A percentile compares a stretch with the other conserved stretches of the same genome.
Evolutionary conservation across 805 yeast species (phyloP).

Genomic region (Kazachstania psychrophila): DNA sequence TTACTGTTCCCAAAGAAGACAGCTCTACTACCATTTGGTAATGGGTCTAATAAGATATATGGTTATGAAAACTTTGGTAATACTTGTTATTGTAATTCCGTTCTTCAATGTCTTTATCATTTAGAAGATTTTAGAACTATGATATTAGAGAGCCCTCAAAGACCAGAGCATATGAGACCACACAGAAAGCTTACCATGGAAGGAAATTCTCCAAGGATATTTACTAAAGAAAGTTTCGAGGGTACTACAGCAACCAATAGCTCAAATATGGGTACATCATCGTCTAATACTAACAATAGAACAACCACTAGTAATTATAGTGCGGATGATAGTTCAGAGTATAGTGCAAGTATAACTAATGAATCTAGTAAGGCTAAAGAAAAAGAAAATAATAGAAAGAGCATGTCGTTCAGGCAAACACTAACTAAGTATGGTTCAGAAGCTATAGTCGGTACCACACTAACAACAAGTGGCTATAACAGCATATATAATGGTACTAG

Average conservation of each 20-base stretch:
- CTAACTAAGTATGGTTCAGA: conserved; percentile 3
- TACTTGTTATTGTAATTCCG: conserved; percentile 91
- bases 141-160: conserved; percentile 41
- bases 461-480: conserved; percentile 2
- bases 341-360: neutral
- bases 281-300: conserved; percentile 2
- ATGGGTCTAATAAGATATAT: conserved; percentile 59
- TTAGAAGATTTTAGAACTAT: conserved; percentile 57
- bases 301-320: conserved; percentile 9
- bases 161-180: conserved; percentile 25
- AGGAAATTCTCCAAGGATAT: conserved; percentile 33
- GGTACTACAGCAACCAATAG: neutral
- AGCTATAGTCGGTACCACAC: neutral
- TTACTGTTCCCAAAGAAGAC: conserved; percentile 1
- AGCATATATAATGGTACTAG: conserved; percentile 2
- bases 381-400: conserved; percentile 1
- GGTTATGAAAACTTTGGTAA: conserved; percentile 84
- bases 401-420: neutral
- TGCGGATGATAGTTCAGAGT: conserved; percentile 2
- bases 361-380: neutral
- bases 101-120: conserved; percentile 78
- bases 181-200: conserved; percentile 33
- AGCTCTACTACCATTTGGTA: conserved; percentile 19
- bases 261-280: conserved; percentile 2
- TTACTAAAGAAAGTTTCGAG: conserved; percentile 24